Percentiles rank a stretch among this genome's conserved stretches.
Conservation (phyloP, 1,284 basidiomycete genomes). For the Athelia sp. region DNA sequence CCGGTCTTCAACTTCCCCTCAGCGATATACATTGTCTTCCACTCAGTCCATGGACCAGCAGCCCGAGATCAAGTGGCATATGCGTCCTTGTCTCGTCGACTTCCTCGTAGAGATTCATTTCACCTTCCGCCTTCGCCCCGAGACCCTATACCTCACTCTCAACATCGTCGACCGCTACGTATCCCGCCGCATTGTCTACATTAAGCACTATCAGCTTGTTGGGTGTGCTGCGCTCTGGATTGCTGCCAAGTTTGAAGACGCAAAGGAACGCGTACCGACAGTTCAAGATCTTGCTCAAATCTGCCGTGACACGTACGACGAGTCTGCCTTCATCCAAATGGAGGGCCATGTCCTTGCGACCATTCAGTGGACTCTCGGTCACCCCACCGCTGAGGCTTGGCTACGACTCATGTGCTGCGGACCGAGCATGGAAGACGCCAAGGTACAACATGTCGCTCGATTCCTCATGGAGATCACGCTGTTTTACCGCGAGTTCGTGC, state of each 20-base stretch:
- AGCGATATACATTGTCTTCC: slow-evolving; percentile 85
- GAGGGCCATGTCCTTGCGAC: slow-evolving; percentile 95
- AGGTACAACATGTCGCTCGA: slow-evolving; percentile 90
- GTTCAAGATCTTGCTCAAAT: slow-evolving; percentile 92
- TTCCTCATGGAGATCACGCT: slow-evolving; percentile 99
- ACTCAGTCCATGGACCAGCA: slow-evolving; percentile 97
- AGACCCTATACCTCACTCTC: slow-evolving; percentile 96
- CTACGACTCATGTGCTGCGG: slow-evolving; percentile 77
- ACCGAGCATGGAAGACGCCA: slow-evolving; percentile 73
- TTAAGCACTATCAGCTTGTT: slow-evolving; percentile 99
- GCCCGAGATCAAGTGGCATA: slow-evolving; percentile 95
- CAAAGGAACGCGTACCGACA: slow-evolving; percentile 96
- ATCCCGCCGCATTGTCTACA: slow-evolving; percentile 96
- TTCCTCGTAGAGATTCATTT: slow-evolving; percentile 99
- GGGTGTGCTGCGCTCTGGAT: slow-evolving; percentile 99
- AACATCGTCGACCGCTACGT: slow-evolving; percentile 99
- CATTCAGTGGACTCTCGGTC: slow-evolving; percentile 95
- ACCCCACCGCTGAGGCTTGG: slow-evolving; percentile 98
- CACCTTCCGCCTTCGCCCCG: slow-evolving; percentile 92
- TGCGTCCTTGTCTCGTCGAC: slow-evolving; percentile 99
- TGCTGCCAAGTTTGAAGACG: slow-evolving; percentile 98
- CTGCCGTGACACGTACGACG: slow-evolving; percentile 94
- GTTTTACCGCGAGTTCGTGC: slow-evolving; percentile 94
- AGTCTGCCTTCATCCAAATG: slow-evolving; percentile 96
- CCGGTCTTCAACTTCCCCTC: slow-evolving; percentile 9